Percentiles rank a stretch among this genome's conserved stretches.
phyloP scores from a whole-genome alignment of 2,329 filamentous ascomycete genomes.

The Scytalidium sp. region DNA sequence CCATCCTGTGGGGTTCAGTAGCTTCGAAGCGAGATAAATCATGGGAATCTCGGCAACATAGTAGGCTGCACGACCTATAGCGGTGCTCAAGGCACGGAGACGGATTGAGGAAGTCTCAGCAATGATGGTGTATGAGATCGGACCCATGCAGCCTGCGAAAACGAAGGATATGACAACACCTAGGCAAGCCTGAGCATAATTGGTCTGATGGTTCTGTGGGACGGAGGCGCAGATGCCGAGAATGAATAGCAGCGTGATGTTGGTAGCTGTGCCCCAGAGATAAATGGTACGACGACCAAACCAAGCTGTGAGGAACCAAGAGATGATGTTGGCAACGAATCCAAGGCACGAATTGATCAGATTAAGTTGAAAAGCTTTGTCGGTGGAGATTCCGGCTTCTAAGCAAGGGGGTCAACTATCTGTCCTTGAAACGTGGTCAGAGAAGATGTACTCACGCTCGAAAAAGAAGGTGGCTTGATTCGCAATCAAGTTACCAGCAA shows the following conservation, averaged over 20 bases:
- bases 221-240: constrained; percentile 57
- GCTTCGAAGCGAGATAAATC: constrained; percentile 56
- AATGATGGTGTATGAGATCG: constrained; percentile 62
- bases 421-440: background rate
- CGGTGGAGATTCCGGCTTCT: constrained; percentile 55
- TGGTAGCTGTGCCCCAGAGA: constrained; percentile 54
- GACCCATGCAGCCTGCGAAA: constrained; percentile 57
- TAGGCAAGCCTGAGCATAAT: constrained; percentile 54
- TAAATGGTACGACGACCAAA: constrained; percentile 60
- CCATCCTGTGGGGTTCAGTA: constrained; percentile 48
- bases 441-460: constrained; percentile 29
- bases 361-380: constrained; percentile 55
- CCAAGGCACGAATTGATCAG: constrained; percentile 61
- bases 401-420: constrained; percentile 8
- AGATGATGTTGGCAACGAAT: constrained; percentile 58
- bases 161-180: constrained; percentile 63
- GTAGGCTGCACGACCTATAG: constrained; percentile 58
- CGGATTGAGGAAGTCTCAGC: constrained; percentile 62
- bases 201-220: constrained; percentile 34
- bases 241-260: constrained; percentile 48
- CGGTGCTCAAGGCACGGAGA: constrained; percentile 59
- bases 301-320: constrained; percentile 63
- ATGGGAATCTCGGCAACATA: constrained; percentile 62
- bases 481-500: constrained; percentile 60
- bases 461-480: constrained; percentile 37